A percentile compares a stretch with the other conserved stretches of the same genome.
Conservation (phyloP, 768 basidiomycete species). For the Dacryopinax spathularia region DNA sequence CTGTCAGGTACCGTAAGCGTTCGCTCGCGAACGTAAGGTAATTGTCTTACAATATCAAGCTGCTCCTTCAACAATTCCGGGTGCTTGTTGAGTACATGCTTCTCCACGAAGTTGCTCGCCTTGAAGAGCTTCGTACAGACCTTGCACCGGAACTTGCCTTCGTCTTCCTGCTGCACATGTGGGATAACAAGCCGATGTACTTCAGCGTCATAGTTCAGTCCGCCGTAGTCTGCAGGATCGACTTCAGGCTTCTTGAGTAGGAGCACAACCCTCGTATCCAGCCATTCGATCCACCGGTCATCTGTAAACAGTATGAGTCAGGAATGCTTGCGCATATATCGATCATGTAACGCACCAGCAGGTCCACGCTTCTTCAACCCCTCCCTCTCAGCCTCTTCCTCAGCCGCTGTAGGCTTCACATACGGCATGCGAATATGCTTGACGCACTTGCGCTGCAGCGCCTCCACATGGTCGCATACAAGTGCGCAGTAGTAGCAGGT, state of each 20-base stretch:
- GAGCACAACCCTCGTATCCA: conserved; percentile 74
- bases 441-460: conserved; percentile 87
- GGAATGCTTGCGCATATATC: not conserved
- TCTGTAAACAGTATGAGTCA: conserved; percentile 33
- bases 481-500: conserved; percentile 97
- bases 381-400: conserved; percentile 28
- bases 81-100: conserved; percentile 94
- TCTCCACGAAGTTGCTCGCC: conserved; percentile 90
- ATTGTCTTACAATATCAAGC: conserved; percentile 60
- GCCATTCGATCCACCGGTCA: conserved; percentile 76
- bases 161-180: conserved; percentile 86
- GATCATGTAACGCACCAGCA: not conserved
- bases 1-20: conserved; percentile 29
- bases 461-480: conserved; percentile 83
- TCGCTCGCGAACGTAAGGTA: conserved; percentile 3
- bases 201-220: conserved; percentile 80
- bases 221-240: conserved; percentile 78
- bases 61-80: conserved; percentile 57
- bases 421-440: conserved; percentile 73
- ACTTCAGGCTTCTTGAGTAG: conserved; percentile 64
- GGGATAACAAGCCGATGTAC: conserved; percentile 29
- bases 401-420: conserved; percentile 26
- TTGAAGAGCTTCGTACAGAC: conserved; percentile 96
- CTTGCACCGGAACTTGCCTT: conserved; percentile 93
- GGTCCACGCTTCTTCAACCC: conserved; percentile 3